Evolutionary conservation across 805 yeast genomes (phyloP).

Genomic region (Candida orba): DNA sequence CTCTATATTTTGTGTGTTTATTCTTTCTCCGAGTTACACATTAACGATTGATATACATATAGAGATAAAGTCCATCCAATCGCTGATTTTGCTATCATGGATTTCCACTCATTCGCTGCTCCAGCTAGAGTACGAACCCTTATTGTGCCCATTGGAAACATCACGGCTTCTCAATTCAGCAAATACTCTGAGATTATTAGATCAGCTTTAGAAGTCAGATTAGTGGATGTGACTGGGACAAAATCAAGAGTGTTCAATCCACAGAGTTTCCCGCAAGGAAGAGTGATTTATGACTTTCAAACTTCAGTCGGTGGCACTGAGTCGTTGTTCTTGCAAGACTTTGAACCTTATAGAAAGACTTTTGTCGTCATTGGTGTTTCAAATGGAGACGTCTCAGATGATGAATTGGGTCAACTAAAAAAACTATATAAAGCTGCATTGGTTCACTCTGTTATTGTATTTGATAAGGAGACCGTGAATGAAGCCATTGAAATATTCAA

Average conservation of each 20-base stretch:
- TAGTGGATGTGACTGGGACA: slow-evolving; percentile 70
- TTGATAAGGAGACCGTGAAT: slow-evolving; percentile 23
- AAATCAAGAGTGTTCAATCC: slow-evolving; percentile 64
- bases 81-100: slow-evolving; percentile 18
- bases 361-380: slow-evolving; percentile 51
- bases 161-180: slow-evolving; percentile 32
- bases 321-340: slow-evolving; percentile 67
- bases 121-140: slow-evolving; percentile 64
- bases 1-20: background rate
- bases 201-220: slow-evolving; percentile 52
- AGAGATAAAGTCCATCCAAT: too few species aligned
- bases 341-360: slow-evolving; percentile 83
- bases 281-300: slow-evolving; percentile 52
- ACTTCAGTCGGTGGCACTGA: slow-evolving; percentile 43
- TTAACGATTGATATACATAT: too few species aligned
- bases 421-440: slow-evolving; percentile 44
- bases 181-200: slow-evolving; percentile 38
- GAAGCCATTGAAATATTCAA: slow-evolving; percentile 6
- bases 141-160: slow-evolving; percentile 57
- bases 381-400: slow-evolving; percentile 17
- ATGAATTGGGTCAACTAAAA: slow-evolving; percentile 34
- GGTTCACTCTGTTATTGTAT: slow-evolving; percentile 47
- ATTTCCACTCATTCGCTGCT: slow-evolving; percentile 42
- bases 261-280: slow-evolving; percentile 75
- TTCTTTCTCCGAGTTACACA: background rate